Evolutionary conservation across 306 rosid species (phyloP).

Genomic region (Quercus rubra): DNA sequence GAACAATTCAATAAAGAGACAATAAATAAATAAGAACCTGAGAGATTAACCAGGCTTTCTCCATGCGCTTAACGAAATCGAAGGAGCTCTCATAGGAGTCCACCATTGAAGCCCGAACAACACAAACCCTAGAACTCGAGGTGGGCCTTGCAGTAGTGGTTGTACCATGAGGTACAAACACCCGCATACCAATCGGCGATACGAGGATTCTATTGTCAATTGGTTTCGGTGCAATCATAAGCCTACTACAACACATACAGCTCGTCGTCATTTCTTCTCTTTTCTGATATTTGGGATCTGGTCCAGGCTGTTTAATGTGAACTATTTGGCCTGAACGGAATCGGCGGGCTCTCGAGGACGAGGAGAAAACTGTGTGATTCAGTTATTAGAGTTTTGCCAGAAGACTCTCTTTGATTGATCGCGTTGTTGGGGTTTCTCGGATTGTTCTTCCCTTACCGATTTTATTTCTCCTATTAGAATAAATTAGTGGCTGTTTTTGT

Average conservation of each 20-base stretch:
- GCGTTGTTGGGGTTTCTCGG: too few relatives aligned
- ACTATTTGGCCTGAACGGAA: too few relatives aligned
- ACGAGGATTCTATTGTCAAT: slow-evolving; percentile 19
- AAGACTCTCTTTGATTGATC: too few relatives aligned
- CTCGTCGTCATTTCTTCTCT: slow-evolving; percentile 34
- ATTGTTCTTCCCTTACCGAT: too few relatives aligned
- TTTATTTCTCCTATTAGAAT: too few relatives aligned
- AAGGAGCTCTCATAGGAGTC: slow-evolving; percentile 69
- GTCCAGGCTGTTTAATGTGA: too few relatives aligned
- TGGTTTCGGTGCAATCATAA: slow-evolving; percentile 23
- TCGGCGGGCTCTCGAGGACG: too few relatives aligned
- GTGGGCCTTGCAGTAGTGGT: slow-evolving; percentile 13
- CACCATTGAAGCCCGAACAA: slow-evolving; percentile 63
- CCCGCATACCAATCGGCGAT: neutral
- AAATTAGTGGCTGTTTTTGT: too few relatives aligned
- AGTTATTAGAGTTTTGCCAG: too few relatives aligned
- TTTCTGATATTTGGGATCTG: neutral
- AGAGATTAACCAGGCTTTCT: slow-evolving; percentile 85
- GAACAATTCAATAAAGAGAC: neutral
- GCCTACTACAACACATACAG: slow-evolving; percentile 24
- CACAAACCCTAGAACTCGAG: slow-evolving; percentile 21
- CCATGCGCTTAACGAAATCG: slow-evolving; percentile 73
- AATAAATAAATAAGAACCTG: slow-evolving; percentile 40
- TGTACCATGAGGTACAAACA: slow-evolving; percentile 14
- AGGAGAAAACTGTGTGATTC: too few relatives aligned